A percentile compares a stretch with the other conserved stretches of the same genome.
These are phyloP conservation scores for Apophysomyces trapeziformis DNA, from an alignment of 371 early-diverging fungal species.

Conservation along the genomic window DNA sequence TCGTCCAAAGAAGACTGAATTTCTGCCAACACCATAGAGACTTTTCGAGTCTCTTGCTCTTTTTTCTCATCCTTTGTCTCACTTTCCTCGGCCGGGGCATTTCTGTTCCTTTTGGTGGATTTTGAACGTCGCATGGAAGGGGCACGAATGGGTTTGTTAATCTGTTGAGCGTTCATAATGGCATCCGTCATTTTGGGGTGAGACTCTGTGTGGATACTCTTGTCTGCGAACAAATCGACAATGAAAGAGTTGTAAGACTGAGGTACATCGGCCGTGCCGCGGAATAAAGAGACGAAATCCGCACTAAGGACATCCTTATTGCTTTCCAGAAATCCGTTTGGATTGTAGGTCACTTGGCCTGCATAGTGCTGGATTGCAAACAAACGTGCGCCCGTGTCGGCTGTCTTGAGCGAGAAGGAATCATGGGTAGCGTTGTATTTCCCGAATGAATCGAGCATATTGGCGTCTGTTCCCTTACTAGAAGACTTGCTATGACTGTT, in stretches of 20 bases:
- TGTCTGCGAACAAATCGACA: conserved; percentile 39
- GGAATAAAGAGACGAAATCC: conserved; percentile 83
- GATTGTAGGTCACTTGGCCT: conserved; percentile 75
- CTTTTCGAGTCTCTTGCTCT: conserved; percentile 27
- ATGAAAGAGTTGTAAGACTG: conserved; percentile 59
- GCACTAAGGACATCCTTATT: conserved; percentile 76
- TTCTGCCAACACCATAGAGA: conserved; percentile 55
- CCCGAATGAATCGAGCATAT: conserved; percentile 42
- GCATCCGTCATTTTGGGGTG: conserved; percentile 66
- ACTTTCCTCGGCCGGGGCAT: conserved; percentile 9
- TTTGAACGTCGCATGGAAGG: conserved; percentile 52
- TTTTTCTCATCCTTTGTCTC: conserved; percentile 17
- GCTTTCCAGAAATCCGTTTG: conserved; percentile 71
- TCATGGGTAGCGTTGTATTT: conserved; percentile 50
- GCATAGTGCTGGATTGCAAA: conserved; percentile 87
- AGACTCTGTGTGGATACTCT: conserved; percentile 57
- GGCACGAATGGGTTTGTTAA: conserved; percentile 55
- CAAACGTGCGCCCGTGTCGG: conserved; percentile 37
- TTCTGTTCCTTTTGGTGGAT: conserved; percentile 34
- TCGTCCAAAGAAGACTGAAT: conserved; percentile 78
- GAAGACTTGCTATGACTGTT: conserved; percentile 53
- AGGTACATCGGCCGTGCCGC: conserved; percentile 41
- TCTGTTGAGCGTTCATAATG: conserved; percentile 66
- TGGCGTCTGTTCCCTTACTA: conserved; percentile 36
- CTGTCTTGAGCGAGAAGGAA: conserved; percentile 51